These are phyloP conservation scores for Madurella fahalii DNA, from an alignment of 2,329 filamentous ascomycete genomes.

Conservation along the genomic window DNA sequence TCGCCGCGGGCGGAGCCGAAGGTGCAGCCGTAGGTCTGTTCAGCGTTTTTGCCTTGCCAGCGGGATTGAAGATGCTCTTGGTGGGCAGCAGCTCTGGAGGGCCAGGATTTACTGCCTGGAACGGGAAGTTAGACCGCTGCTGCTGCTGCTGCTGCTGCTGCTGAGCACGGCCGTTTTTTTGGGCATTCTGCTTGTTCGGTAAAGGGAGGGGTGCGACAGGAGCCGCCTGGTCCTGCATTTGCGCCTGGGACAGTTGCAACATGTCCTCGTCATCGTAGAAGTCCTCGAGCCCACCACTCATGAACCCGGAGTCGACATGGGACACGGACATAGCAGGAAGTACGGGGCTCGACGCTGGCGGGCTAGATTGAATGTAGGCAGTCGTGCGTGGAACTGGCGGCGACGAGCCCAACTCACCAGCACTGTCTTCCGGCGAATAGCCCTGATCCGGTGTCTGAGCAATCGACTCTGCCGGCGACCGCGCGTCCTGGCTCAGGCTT, in stretches of 20 bases:
- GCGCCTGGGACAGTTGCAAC: slow-evolving; percentile 34
- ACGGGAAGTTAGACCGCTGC: slow-evolving; percentile 28
- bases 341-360: slow-evolving; percentile 75
- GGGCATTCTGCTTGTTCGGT: slow-evolving; percentile 28
- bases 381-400: slow-evolving; percentile 71
- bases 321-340: slow-evolving; percentile 60
- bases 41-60: slow-evolving; percentile 23
- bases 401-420: slow-evolving; percentile 82
- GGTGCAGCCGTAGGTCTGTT: slow-evolving; percentile 18
- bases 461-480: slow-evolving; percentile 50
- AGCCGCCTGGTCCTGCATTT: slow-evolving; percentile 21
- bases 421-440: slow-evolving; percentile 60
- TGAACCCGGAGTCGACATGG: slow-evolving; percentile 74
- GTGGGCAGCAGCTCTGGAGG: slow-evolving; percentile 41
- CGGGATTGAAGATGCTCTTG: slow-evolving; percentile 41
- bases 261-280: slow-evolving; percentile 60
- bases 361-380: slow-evolving; percentile 53
- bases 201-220: slow-evolving; percentile 8
- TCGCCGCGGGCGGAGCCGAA: slow-evolving; percentile 8
- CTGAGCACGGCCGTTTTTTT: slow-evolving; percentile 14
- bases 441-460: slow-evolving; percentile 47
- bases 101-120: slow-evolving; percentile 41
- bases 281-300: slow-evolving; percentile 72
- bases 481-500: slow-evolving; percentile 46
- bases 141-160: slow-evolving; percentile 25